Percentiles rank a stretch among this genome's conserved stretches.
These are phyloP conservation scores for Mollisiaceae sp. DNA, from an alignment of 2,329 filamentous ascomycete species.

Conservation along the genomic window DNA sequence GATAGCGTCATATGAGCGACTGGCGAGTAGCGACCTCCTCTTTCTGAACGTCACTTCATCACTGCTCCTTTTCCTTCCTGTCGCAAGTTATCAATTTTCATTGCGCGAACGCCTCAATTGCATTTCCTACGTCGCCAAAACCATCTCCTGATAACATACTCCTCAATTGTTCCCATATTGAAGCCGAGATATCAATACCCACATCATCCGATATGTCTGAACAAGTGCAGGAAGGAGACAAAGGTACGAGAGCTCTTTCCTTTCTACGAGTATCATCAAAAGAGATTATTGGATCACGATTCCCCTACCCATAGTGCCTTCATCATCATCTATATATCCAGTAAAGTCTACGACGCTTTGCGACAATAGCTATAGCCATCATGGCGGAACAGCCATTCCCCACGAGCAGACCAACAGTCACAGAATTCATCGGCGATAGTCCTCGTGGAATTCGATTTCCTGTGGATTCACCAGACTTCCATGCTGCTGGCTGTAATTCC, in stretches of 20 bases:
- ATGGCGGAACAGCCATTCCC: background rate
- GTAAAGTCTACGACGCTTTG: background rate
- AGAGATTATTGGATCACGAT: background rate
- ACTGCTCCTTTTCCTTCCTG: constrained; percentile 17
- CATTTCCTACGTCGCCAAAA: constrained; percentile 26
- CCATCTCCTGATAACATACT: constrained; percentile 6
- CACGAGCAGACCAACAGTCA: background rate
- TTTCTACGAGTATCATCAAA: background rate
- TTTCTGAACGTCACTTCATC: constrained; percentile 29
- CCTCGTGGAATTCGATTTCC: background rate
- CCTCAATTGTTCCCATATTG: constrained; percentile 3
- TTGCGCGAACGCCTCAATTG: constrained; percentile 25
- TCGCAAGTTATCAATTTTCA: constrained; percentile 37
- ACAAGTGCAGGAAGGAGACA: constrained; percentile 55
- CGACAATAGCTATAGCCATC: background rate
- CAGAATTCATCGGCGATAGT: background rate
- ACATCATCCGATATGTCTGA: constrained; percentile 47
- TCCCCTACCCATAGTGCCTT: background rate
- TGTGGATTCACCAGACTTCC: background rate
- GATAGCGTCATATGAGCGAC: background rate
- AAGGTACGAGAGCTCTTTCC: constrained; percentile 46
- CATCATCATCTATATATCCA: background rate
- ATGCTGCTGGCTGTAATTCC: background rate
- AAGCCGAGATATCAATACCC: constrained; percentile 14
- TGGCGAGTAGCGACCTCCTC: constrained; percentile 20